Base-by-base conservation (phyloP, 495 filamentous ascomycete genomes). In the Penicillium daleae region DNA sequence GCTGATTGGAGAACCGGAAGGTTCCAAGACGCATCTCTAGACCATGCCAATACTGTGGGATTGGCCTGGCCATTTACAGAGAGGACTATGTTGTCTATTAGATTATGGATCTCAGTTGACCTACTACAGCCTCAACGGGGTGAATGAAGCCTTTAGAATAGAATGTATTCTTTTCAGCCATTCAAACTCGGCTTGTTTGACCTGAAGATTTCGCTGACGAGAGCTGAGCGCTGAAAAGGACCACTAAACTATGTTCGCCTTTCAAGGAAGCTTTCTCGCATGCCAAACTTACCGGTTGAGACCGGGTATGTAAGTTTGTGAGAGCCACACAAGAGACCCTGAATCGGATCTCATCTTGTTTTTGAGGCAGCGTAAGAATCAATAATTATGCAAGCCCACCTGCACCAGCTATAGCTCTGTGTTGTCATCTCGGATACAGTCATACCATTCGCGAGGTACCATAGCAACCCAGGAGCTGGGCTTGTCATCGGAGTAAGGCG, bases 1-100 rank as follows among this genome's bases (percentile, higher is more conserved):
- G 59, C 66, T 97, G 33, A 89, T 97, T 73, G 81, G 83, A 55
- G 81, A 86, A 68, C 82, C 78, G 7, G 80, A 83, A 54, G 76
- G 60, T 37, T 78, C 81, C 26, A 80, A 82, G 65, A 64, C 70
- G 29, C 74, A 68, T 48, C 73, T 80, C 22, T 80, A 76, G 67
- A 26, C 50, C 53, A 17, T 2, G 6, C 17, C 8, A 35, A 1
- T 35, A 1, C 22, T 9, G 22, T 17, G 26, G n/a, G 33, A 40
- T 35, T 64, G 52, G 26, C 7, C 13, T 46, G 7, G 21, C 19
- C 13, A 13, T 52, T 50, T 53, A 8, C 12, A 50, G 46, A 50
- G 13, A 12, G 10, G 2, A 29, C 24, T 12, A n/a, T 12, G 9
- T 21, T 21, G 3, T 8, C 40, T 46, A 7, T 3, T 15, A 26